Evolutionary conservation across 139 green algal species (phyloP).

Genomic region (Pleodorina starrii): DNA sequence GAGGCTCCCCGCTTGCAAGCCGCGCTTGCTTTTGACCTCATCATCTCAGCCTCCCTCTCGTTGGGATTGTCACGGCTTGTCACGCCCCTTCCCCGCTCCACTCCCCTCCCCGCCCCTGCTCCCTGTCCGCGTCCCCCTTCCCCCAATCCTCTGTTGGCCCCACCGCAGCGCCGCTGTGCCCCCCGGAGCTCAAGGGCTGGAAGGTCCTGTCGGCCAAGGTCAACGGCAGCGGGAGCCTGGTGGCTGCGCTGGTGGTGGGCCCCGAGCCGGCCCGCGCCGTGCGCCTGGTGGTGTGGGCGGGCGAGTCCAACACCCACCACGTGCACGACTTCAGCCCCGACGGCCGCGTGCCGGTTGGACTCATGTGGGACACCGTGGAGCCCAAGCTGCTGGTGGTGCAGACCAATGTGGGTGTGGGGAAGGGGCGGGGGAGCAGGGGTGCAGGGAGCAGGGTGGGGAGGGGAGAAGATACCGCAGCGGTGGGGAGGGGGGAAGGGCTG

Average conservation of each 20-base stretch:
- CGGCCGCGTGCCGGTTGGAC: constrained; percentile 40
- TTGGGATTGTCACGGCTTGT: no score
- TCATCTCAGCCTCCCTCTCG: no score
- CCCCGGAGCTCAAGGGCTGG: constrained; percentile 39
- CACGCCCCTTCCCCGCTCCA: no score
- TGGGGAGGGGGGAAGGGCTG: neutral
- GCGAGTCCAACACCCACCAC: constrained; percentile 52
- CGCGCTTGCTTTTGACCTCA: no score
- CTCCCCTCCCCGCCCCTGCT: neutral
- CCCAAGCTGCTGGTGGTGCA: constrained; percentile 73
- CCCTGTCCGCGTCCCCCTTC: neutral
- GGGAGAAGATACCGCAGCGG: neutral
- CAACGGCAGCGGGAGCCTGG: constrained; percentile 76
- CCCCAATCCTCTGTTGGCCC: no score
- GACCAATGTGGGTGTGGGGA: constrained; percentile 43
- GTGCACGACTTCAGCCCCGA: constrained; percentile 52
- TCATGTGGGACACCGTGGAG: constrained; percentile 72
- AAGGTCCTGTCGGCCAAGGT: constrained; percentile 61
- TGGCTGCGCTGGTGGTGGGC: constrained; percentile 53
- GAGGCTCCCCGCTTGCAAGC: no score
- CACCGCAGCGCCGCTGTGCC: constrained; percentile 59
- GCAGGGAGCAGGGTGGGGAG: neutral
- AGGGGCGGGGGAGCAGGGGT: neutral
- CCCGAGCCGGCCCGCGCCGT: constrained; percentile 42
- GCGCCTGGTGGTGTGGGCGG: constrained; percentile 65